Conservation (phyloP, 331 rosid genomes). For the Erythrophleum ivorense region DNA sequence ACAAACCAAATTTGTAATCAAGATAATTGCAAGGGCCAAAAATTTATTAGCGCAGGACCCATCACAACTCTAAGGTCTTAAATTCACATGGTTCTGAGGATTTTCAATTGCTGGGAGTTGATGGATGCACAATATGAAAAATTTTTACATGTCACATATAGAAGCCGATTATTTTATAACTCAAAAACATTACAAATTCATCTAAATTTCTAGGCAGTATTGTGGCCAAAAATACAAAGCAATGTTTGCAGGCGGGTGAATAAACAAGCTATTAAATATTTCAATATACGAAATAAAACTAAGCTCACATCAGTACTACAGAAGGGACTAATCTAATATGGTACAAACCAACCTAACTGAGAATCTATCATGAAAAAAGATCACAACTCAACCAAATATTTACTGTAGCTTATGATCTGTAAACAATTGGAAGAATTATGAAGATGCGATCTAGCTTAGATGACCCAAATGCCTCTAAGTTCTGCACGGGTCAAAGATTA, state of each 20-base stretch:
- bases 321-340: slow-evolving; percentile 62
- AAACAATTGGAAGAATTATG: slow-evolving; percentile 49
- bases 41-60: background rate
- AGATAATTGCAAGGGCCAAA: background rate
- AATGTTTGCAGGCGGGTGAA: slow-evolving; percentile 45
- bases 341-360: slow-evolving; percentile 71
- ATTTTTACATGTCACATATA: background rate
- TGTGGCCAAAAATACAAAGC: slow-evolving; percentile 41
- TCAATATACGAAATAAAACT: slow-evolving; percentile 40
- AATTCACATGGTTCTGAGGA: background rate
- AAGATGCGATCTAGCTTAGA: slow-evolving; percentile 43
- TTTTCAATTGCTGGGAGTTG: background rate
- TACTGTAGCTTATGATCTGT: slow-evolving; percentile 49
- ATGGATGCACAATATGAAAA: too few relatives aligned
- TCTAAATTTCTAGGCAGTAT: slow-evolving; percentile 47
- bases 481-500: slow-evolving; percentile 44
- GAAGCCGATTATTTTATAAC: slow-evolving; percentile 9
- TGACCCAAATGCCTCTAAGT: slow-evolving; percentile 44
- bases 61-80: background rate
- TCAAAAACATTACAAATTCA: slow-evolving; percentile 36
- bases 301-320: slow-evolving; percentile 56
- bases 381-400: slow-evolving; percentile 55
- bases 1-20: background rate
- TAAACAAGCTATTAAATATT: slow-evolving; percentile 45
- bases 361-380: slow-evolving; percentile 46